Conservation (phyloP, 805 yeast species). For the Sungouiozyma intestinalis region DNA sequence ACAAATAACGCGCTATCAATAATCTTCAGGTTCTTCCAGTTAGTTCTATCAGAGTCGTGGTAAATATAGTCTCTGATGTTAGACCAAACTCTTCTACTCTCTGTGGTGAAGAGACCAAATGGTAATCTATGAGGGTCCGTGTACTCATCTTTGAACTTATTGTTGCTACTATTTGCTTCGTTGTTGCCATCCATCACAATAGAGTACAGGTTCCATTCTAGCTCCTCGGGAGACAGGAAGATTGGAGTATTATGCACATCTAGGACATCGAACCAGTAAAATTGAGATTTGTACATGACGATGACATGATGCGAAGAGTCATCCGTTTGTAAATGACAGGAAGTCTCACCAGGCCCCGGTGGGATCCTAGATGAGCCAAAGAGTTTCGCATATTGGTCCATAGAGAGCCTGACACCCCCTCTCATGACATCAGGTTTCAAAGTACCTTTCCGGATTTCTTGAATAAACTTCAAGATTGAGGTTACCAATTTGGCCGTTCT, state of each 20-base stretch:
- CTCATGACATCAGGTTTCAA: slow-evolving; percentile 60
- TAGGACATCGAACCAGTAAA: slow-evolving; percentile 90
- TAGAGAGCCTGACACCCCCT: slow-evolving; percentile 57
- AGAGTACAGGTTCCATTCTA: slow-evolving; percentile 62
- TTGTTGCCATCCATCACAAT: slow-evolving; percentile 61
- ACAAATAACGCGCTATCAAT: slow-evolving; percentile 77
- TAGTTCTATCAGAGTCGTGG: slow-evolving; percentile 38
- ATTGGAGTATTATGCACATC: slow-evolving; percentile 63
- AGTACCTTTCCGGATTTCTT: slow-evolving; percentile 67
- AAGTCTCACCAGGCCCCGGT: slow-evolving; percentile 45
- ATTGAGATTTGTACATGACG: slow-evolving; percentile 75
- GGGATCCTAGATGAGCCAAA: slow-evolving; percentile 88
- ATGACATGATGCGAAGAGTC: slow-evolving; percentile 66
- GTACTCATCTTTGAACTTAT: not conserved
- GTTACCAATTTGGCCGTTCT: slow-evolving; percentile 73
- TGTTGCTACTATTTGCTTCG: slow-evolving; percentile 13
- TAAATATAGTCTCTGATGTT: slow-evolving; percentile 46
- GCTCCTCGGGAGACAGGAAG: slow-evolving; percentile 55
- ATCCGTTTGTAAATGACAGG: slow-evolving; percentile 77
- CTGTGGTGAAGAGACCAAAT: slow-evolving; percentile 85
- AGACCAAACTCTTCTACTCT: slow-evolving; percentile 84
- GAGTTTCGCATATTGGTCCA: slow-evolving; percentile 83
- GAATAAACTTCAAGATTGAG: slow-evolving; percentile 67
- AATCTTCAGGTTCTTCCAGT: slow-evolving; percentile 60
- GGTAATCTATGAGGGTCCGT: slow-evolving; percentile 28